These are phyloP conservation scores for Corylus americana DNA, from an alignment of 306 rosid species.

Conservation along the genomic window DNA sequence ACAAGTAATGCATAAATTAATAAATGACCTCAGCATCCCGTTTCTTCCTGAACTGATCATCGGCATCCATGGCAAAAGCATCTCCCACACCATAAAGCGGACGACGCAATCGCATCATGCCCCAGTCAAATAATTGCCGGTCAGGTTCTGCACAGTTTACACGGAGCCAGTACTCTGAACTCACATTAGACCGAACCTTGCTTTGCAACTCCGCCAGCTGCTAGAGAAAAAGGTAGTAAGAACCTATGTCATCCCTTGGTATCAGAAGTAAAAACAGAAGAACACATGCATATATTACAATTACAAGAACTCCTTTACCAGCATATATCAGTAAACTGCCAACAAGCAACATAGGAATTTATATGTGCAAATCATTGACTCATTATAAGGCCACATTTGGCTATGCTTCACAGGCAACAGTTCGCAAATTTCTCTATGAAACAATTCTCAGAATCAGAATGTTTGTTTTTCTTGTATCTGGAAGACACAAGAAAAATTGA, in stretches of 20 bases:
- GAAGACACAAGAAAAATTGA: slow-evolving; percentile 1
- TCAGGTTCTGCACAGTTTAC: slow-evolving; percentile 80
- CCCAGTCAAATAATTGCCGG: slow-evolving; percentile 91
- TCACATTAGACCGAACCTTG: slow-evolving; percentile 80
- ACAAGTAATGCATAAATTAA: slow-evolving; percentile 20
- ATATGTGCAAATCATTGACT: slow-evolving; percentile 11
- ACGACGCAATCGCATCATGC: slow-evolving; percentile 85
- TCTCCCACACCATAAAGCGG: slow-evolving; percentile 95
- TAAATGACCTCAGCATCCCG: slow-evolving; percentile 83
- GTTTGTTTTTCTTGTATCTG: slow-evolving; percentile 15
- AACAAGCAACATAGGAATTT: slow-evolving; percentile 18
- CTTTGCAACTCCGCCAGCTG: slow-evolving; percentile 90
- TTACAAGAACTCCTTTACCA: slow-evolving; percentile 26
- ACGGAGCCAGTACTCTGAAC: slow-evolving; percentile 88
- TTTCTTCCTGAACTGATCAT: slow-evolving; percentile 87
- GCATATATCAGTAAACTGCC: slow-evolving; percentile 12
- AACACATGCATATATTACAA: slow-evolving; percentile 23
- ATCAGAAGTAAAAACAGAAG: slow-evolving; percentile 28
- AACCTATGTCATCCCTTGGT: slow-evolving; percentile 54
- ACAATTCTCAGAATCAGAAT: slow-evolving; percentile 8
- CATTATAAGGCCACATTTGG: slow-evolving; percentile 21
- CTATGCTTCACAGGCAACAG: slow-evolving; percentile 6
- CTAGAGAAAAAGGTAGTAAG: slow-evolving; percentile 55
- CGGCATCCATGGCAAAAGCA: slow-evolving; percentile 92
- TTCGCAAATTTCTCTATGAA: slow-evolving; percentile 15